Evolutionary conservation across 2,329 filamentous ascomycete species (phyloP).

Genomic region (Fusarium kyushuense): DNA sequence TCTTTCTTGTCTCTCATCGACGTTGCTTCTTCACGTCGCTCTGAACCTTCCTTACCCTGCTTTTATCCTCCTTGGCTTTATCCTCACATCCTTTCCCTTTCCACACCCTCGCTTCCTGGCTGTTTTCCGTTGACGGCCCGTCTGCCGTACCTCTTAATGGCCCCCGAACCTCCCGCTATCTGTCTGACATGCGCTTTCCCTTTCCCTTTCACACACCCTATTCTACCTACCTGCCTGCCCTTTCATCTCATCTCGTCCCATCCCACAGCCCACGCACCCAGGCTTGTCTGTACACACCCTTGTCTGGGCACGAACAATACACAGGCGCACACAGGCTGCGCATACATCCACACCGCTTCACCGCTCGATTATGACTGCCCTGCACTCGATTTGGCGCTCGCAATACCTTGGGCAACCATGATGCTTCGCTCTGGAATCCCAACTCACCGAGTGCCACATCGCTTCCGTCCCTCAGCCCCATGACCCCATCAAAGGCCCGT

Average conservation of each 20-base stretch:
- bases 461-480: constrained; percentile 43
- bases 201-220: constrained; percentile 23
- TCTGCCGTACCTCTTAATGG: constrained; percentile 45
- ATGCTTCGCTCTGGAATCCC: constrained; percentile 37
- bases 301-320: constrained; percentile 39
- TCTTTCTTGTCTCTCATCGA: constrained; percentile 43
- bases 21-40: constrained; percentile 45
- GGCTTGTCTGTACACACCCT: constrained; percentile 39
- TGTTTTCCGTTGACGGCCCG: constrained; percentile 43
- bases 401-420: constrained; percentile 39
- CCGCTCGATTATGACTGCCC: constrained; percentile 35
- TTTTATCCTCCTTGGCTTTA: constrained; percentile 35
- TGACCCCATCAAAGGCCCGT: constrained; percentile 43
- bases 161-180: constrained; percentile 40
- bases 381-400: constrained; percentile 34
- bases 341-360: constrained; percentile 47
- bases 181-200: constrained; percentile 35
- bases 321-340: constrained; percentile 38
- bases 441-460: constrained; percentile 49
- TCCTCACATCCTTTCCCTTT: constrained; percentile 34
- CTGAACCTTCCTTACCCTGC: constrained; percentile 39
- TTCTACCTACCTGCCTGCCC: constrained; percentile 14
- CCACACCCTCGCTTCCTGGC: constrained; percentile 40
- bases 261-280: constrained; percentile 36
- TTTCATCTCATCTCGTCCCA: constrained; percentile 23